These are phyloP conservation scores for Hymenoscyphus occultus DNA, from an alignment of 2,329 filamentous ascomycete genomes.

Conservation along the genomic window DNA sequence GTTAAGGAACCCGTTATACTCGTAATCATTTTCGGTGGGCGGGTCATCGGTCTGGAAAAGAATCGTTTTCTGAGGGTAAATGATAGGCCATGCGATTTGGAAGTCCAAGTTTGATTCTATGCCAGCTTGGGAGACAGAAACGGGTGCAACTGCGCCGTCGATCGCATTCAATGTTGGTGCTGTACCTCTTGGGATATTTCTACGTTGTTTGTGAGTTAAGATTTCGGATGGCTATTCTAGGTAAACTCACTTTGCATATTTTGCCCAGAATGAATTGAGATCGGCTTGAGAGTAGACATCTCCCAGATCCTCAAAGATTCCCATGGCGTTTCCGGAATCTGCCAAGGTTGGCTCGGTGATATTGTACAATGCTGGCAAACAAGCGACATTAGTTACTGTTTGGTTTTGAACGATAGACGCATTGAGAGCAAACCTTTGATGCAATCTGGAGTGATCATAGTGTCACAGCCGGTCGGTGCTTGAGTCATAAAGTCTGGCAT, in stretches of 20 bases:
- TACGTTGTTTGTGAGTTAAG: conserved; percentile 16
- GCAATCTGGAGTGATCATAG: conserved; percentile 41
- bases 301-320: conserved; percentile 52
- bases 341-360: conserved; percentile 17
- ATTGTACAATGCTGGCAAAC: conserved; percentile 42
- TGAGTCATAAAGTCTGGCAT: conserved; percentile 11
- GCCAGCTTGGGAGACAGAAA: conserved; percentile 31
- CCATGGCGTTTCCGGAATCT: conserved; percentile 36
- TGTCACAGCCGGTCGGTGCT: conserved; percentile 28
- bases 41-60: conserved; percentile 46
- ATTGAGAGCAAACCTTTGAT: conserved; percentile 36
- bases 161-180: conserved; percentile 40
- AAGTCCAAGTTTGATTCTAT: conserved; percentile 45
- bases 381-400: too few species aligned
- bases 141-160: conserved; percentile 41
- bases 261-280: conserved; percentile 41
- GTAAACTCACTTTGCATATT: conserved; percentile 35
- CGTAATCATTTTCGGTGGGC: conserved; percentile 40
- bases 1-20: conserved; percentile 43
- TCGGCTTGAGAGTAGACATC: conserved; percentile 51
- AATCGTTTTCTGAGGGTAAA: conserved; percentile 45
- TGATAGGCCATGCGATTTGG: conserved; percentile 44
- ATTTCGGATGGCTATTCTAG: conserved; percentile 25
- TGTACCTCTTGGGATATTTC: conserved; percentile 39
- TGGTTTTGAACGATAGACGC: too few species aligned